Evolutionary conservation across 1,139 yeast species (phyloP), one percentile per base, ranked within the genome.

Genomic region (Lodderomyces oxycetoniae): DNA sequence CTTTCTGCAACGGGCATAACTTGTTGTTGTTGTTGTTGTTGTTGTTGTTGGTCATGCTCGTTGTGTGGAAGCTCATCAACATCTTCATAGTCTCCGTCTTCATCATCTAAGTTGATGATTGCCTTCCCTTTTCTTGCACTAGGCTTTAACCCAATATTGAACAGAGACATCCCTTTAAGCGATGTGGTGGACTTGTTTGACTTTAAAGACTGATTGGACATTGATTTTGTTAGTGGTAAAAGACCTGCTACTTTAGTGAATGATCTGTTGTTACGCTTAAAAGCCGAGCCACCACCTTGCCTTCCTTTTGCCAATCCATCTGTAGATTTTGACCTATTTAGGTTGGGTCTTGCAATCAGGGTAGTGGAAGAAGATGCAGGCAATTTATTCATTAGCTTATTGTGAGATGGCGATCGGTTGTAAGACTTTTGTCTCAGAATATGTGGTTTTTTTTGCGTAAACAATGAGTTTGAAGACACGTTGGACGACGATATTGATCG

Each of bases 311-410:
- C 42, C 25, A 67, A 55, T 0, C 67, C 71, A 41, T 68, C 74
- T 3, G 72, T 59, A 3, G 72, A 65, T 39, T 66, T 67, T 9
- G 72, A 66, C 34, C 72, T 47, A 41, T 53, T 59, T 36, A 68
- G 50, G 17, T 53, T 44, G 5, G 73, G 74, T 28, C 71, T 43
- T 10, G 17, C 29, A 8, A 28, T 43, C 17, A 23, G 31, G 17
- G 9, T 12, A 1, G 35, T 38, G 1, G 44, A 36, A 2, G 45
- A 30, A 8, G 41, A 42, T 7, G 49, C 31, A 2, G 49, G 39
- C 19, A 53, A 40, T 30, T 54, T 53, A 34, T 46, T 49, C 24
- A 48, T 34, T 35, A 40, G 21, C 19, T 59, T 60, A 36, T 57
- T 63, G 38, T 61, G 65, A 2, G 71, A 64, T 17, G 53, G 48